Conservation (phyloP, 805 yeast genomes). For the Starmerella geochares region DNA sequence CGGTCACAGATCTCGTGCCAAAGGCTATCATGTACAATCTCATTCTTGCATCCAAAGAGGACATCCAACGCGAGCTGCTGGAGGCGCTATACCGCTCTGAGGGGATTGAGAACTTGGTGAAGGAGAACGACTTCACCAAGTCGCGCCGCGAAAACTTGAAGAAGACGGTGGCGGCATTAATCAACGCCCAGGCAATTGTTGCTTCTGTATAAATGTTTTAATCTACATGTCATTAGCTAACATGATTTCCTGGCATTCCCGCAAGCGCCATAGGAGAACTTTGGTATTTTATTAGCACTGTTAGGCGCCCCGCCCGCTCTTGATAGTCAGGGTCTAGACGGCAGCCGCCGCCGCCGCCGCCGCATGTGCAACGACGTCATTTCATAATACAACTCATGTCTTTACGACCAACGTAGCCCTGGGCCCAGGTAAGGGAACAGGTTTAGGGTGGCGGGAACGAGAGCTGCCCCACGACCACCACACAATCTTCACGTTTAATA, state of each 20-base stretch:
- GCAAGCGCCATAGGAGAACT: too few species aligned
- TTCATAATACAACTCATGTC: too few species aligned
- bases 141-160: constrained; percentile 90
- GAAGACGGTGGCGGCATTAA: constrained; percentile 88
- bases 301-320: too few species aligned
- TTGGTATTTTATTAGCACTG: too few species aligned
- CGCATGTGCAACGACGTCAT: too few species aligned
- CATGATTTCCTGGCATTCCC: too few species aligned
- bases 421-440: background rate
- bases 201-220: constrained; percentile 29
- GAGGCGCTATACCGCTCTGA: constrained; percentile 78
- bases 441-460: background rate
- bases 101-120: constrained; percentile 60
- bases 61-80: constrained; percentile 81
- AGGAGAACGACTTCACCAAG: constrained; percentile 82
- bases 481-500: background rate
- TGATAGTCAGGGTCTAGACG: too few species aligned
- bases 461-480: background rate
- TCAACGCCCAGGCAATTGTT: constrained; percentile 83
- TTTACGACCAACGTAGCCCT: too few species aligned
- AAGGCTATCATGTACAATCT: constrained; percentile 89
- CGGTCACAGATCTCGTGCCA: constrained; percentile 87
- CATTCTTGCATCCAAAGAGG: constrained; percentile 68
- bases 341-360: too few species aligned
- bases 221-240: too few species aligned